Evolutionary conservation across 805 yeast genomes (phyloP), one percentile per base, ranked within the genome.

Genomic region (Grigorovia jiainica): DNA sequence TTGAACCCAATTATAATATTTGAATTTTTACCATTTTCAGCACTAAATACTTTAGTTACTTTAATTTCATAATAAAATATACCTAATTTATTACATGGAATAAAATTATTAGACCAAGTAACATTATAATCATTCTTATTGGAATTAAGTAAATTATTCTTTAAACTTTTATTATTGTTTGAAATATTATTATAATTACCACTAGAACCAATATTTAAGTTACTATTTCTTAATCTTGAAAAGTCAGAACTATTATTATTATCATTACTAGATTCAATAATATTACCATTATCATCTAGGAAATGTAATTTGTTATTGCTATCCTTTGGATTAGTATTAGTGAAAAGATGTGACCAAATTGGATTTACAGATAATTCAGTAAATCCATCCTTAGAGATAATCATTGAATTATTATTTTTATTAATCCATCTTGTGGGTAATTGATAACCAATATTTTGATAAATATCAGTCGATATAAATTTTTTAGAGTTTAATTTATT

Each of bases 1-100:
- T 56, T 58, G 41, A 48, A 60, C 10, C 65, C 65, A 7, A 60
- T 49, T 24, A 57, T 43, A 11, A 59, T 52, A 38, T 58, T 52
- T 38, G 57, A 47, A 45, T 51, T 51, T 35, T 46, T 48, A 11
- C 59, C 55, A 41, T 53, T 53, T 40, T 53, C 52, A 2, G 56
- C 47, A 41, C 54, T 52, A 13, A 56, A 51, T 3, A 55, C 59
- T 18, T 48, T 47, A 7, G 53, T 41, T 1, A 60, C 46, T 42
- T 52, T 48, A 7, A 58, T 44, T 41, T 60, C 65, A 40, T 50
- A 60, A 41, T 60, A 60, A 37, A 52, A 60, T 11, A 60, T 45
- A 1, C 57, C 59, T 5, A 58, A 25, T 17, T 48, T 48, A 16
- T 45, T 39, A 11, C 47, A 42, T n/a, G 53, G 50, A 16, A 59